These are phyloP conservation scores for Ophiocordyceps camponoti-floridani DNA, from an alignment of 2,329 filamentous ascomycete genomes.

Conservation along the genomic window DNA sequence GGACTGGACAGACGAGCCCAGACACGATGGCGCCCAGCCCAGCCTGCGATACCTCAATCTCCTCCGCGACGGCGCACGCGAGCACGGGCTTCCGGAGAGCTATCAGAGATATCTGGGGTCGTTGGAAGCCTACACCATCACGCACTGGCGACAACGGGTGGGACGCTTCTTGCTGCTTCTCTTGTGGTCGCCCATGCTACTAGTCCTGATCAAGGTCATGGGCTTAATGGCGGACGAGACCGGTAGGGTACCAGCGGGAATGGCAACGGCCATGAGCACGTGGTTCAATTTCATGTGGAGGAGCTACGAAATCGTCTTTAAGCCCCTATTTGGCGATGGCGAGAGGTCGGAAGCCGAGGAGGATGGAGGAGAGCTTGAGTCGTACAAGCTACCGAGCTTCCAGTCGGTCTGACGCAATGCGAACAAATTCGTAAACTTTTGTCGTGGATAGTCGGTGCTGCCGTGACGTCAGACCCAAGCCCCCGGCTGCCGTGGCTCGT, in stretches of 20 bases:
- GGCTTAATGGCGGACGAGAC: slow-evolving; percentile 42
- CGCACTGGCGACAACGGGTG: slow-evolving; percentile 44
- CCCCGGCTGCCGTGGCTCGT: too few relatives aligned
- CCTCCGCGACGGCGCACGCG: slow-evolving; percentile 58
- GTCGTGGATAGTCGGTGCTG: too few relatives aligned
- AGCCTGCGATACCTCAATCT: slow-evolving; percentile 71
- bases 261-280: slow-evolving; percentile 30
- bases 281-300: slow-evolving; percentile 32
- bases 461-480: neutral
- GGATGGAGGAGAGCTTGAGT: slow-evolving; percentile 2
- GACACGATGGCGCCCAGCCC: slow-evolving; percentile 57
- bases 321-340: slow-evolving; percentile 64
- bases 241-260: slow-evolving; percentile 52
- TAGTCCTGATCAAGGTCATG: slow-evolving; percentile 25
- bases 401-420: neutral
- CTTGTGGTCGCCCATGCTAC: slow-evolving; percentile 37
- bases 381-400: slow-evolving; percentile 7
- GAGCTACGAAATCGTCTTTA: slow-evolving; percentile 27
- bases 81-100: slow-evolving; percentile 61
- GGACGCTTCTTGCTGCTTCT: slow-evolving; percentile 46
- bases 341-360: slow-evolving; percentile 37
- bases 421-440: neutral
- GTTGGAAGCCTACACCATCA: slow-evolving; percentile 54
- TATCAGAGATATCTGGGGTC: slow-evolving; percentile 58
- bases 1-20: slow-evolving; percentile 19